Base-by-base conservation (phyloP, 1,139 yeast species). In the Kluyveromyces sp. region DNA sequence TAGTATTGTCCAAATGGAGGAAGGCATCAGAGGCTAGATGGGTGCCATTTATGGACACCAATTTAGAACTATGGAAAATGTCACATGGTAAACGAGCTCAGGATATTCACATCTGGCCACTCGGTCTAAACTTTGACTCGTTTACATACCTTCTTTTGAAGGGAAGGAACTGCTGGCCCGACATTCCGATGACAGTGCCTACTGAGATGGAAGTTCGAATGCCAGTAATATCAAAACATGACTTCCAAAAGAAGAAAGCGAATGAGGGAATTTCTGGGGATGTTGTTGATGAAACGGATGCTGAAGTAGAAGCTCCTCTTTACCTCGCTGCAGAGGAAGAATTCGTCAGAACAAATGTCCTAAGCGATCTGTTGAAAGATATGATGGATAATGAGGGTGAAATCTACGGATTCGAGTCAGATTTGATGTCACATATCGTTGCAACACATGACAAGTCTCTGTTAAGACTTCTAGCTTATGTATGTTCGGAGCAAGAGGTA, bases 21-120 rank as follows among this genome's bases (percentile, higher is more conserved):
- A 76, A 74, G 32, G 69, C 83, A 1, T 66, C 75, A 39, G 94
- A 88, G 60, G 80, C 95, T 3, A 73, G 79, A 53, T 92, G 97
- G 96, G 71, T 86, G 9, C 97, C 97, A 1, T 58, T 89, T n/a
- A 67, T 89, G 46, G 85, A 86, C 58, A 73, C 87, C 20, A 68
- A 67, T 18, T 46, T 61, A 46, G 73, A 73, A 32, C 49, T 66
- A 53, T 77, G 92, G 51, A 64, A 60, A 42, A 60, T 65, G 53
- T 55, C 70, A 35, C 78, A 77, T 2, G 74, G 82, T 25, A 73
- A 77, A 8, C 76, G 73, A 40, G 80, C 82, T 43, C 63, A 69
- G n/a, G 74, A 69, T 49, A 68, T 76, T 26, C 67, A 64, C 31
- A 82, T 85, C 52, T 88, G 97, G 96, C 97, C 97, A 11, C 69